phyloP scores from a whole-genome alignment of 2,329 filamentous ascomycete genomes.

The Botrytis aclada region DNA sequence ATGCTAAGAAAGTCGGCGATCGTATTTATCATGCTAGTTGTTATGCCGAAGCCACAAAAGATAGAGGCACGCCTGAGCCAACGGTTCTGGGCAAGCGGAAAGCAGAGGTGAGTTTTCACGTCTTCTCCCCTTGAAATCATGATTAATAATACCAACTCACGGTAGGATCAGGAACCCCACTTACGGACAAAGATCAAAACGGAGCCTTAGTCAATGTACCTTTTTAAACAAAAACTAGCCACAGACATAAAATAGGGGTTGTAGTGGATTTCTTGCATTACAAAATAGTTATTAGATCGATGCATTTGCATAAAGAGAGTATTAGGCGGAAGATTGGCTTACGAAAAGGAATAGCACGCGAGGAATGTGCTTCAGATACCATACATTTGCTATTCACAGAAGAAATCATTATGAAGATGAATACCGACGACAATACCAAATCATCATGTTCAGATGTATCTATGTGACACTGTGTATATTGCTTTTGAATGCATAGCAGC shows the following conservation, averaged over 20 bases:
- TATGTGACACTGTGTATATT: not conserved
- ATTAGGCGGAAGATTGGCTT: not conserved
- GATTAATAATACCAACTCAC: not conserved
- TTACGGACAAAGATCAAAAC: conserved; percentile 35
- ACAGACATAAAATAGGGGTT: not conserved
- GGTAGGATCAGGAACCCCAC: conserved; percentile 15
- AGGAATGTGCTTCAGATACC: not conserved
- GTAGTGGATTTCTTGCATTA: conserved; percentile 1
- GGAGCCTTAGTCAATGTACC: conserved; percentile 4
- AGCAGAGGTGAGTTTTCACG: conserved; percentile 51
- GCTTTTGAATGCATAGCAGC: not conserved
- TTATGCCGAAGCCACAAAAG: conserved; percentile 75
- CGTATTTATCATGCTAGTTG: conserved; percentile 89
- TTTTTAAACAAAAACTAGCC: not conserved
- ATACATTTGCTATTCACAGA: not conserved
- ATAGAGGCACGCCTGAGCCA: conserved; percentile 60
- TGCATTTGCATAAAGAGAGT: not conserved
- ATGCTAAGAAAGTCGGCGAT: conserved; percentile 73
- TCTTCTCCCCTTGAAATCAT: not conserved
- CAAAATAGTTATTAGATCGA: not conserved
- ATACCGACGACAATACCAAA: too few relatives aligned
- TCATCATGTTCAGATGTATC: not conserved
- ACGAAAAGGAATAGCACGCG: not conserved
- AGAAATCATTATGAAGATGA: not conserved
- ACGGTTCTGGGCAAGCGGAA: conserved; percentile 68